Conservation (phyloP, 768 basidiomycete genomes). For the Naematelia encephala region DNA sequence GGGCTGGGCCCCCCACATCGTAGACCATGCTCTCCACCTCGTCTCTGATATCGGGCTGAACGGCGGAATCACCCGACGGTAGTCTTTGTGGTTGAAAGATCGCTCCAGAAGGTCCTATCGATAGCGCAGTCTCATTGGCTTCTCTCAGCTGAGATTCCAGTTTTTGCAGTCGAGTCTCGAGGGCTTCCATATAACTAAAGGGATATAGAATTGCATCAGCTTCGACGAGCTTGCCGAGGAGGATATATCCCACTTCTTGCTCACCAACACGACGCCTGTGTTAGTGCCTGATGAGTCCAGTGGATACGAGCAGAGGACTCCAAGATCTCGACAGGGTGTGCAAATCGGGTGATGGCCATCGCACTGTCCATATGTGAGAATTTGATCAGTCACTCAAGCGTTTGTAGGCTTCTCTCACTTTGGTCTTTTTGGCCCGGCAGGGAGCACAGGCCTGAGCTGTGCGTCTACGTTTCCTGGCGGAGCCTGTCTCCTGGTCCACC, state of each 20-base stretch:
- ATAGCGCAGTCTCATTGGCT: background rate
- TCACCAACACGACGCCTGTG: background rate
- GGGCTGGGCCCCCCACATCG: too few species aligned
- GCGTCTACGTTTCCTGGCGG: background rate
- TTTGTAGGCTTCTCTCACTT: background rate
- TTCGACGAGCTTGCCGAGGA: background rate
- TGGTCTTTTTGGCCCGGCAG: background rate
- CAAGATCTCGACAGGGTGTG: background rate
- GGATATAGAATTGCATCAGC: background rate
- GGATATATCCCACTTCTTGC: background rate
- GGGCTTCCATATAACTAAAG: constrained; percentile 1
- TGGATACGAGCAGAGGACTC: background rate
- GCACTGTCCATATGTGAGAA: background rate
- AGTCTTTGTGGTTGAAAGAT: background rate
- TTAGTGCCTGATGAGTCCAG: background rate
- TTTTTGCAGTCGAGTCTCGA: background rate
- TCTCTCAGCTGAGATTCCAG: background rate
- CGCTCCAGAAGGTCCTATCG: background rate
- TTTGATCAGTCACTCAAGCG: background rate
- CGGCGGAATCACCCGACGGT: too few species aligned
- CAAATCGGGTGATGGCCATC: background rate
- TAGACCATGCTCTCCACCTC: too few species aligned
- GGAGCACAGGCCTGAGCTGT: constrained; percentile 1
- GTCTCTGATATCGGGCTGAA: too few species aligned
- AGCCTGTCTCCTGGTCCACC: too few species aligned